Conservation (phyloP, 2,329 filamentous ascomycete species). For the Calonectria henricotiae region DNA sequence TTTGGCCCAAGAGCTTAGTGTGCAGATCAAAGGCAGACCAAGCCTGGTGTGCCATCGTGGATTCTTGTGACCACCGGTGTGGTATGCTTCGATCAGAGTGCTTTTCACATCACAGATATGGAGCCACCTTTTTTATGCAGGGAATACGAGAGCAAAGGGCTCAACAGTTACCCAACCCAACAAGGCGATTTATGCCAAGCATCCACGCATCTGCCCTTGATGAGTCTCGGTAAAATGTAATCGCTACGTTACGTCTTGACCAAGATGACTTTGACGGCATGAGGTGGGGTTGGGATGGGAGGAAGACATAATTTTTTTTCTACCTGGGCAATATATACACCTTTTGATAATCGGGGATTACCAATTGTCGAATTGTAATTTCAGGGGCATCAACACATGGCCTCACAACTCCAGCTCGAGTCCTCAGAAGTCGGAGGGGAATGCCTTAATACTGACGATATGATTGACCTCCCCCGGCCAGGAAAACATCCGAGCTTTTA, state of each 20-base stretch:
- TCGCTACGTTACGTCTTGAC: slow-evolving; percentile 11
- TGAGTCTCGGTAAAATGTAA: slow-evolving; percentile 20
- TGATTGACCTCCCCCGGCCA: slow-evolving; percentile 11
- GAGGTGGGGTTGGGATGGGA: slow-evolving; percentile 27
- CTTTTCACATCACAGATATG: neutral
- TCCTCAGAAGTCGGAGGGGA: neutral
- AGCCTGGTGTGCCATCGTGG: no score
- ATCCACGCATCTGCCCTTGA: neutral
- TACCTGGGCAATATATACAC: slow-evolving; percentile 1
- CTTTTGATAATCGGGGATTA: neutral
- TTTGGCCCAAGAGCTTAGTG: slow-evolving; percentile 23
- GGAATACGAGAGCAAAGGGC: neutral
- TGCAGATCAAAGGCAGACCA: slow-evolving; percentile 3
- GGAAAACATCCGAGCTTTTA: slow-evolving; percentile 21
- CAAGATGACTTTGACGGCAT: slow-evolving; percentile 23
- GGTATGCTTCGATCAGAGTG: no score
- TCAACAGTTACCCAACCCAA: no score
- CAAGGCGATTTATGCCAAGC: neutral
- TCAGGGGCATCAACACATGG: slow-evolving; percentile 25
- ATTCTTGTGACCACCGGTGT: neutral
- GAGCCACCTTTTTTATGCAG: neutral
- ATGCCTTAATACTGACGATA: slow-evolving; percentile 16
- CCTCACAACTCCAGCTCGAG: slow-evolving; percentile 22
- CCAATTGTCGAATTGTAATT: neutral
- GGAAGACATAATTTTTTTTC: slow-evolving; percentile 16